Percentiles rank a stretch among this genome's conserved stretches.
These are phyloP conservation scores for Thuja plicata DNA, from an alignment of 83 land plant genomes.

Conservation along the genomic window DNA sequence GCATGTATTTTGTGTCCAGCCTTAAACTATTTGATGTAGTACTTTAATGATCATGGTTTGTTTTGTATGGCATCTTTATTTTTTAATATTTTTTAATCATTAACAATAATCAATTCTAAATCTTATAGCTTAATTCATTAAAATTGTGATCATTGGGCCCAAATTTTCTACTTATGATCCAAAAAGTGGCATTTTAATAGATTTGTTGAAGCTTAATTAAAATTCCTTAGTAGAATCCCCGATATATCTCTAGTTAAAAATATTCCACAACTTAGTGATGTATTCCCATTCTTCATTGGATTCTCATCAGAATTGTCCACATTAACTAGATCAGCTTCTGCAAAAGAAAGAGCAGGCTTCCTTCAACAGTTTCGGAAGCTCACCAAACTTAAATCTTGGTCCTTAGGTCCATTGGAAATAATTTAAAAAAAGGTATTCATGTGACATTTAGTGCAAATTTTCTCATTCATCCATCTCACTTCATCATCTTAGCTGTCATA, in stretches of 20 bases:
- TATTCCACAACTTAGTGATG: no score
- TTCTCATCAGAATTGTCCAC: no score
- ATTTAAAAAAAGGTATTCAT: no score
- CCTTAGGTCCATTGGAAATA: no score
- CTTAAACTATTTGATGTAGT: background rate
- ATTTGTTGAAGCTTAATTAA: background rate
- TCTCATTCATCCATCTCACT: no score
- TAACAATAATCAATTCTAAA: background rate
- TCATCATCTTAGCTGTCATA: no score
- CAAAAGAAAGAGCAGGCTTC: no score
- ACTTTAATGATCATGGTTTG: background rate
- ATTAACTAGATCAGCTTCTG: no score
- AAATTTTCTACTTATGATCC: background rate
- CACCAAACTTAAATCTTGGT: no score
- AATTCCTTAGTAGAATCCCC: background rate
- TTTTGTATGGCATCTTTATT: background rate
- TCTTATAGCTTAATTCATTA: background rate
- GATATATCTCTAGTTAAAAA: background rate
- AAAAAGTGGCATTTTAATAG: background rate
- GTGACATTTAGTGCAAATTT: no score
- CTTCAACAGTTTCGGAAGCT: no score
- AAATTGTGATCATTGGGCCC: background rate
- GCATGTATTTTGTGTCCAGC: conserved; percentile 67
- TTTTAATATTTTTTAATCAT: background rate
- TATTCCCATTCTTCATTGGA: no score